Conservation (phyloP, 2,329 filamentous ascomycete species). For the Byssoonygena ceratinophila region DNA sequence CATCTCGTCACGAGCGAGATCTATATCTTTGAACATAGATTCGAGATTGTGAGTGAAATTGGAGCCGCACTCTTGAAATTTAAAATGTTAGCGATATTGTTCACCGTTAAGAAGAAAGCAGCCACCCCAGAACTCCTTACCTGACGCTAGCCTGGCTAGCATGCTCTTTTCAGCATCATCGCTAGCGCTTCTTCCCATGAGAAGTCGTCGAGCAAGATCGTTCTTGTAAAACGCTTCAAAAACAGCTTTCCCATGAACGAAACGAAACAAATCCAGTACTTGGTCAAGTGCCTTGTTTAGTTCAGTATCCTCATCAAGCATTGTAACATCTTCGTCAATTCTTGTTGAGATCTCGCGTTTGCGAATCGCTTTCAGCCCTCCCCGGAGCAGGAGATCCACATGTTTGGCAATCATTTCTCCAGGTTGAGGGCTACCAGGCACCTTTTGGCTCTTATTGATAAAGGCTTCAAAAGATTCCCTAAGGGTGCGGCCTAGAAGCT, state of each 20-base stretch:
- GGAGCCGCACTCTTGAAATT: constrained; percentile 65
- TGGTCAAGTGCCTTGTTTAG: constrained; percentile 87
- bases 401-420: constrained; percentile 99
- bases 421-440: constrained; percentile 79
- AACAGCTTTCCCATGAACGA: constrained; percentile 92
- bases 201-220: constrained; percentile 74
- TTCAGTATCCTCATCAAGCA: constrained; percentile 80
- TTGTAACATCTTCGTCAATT: constrained; percentile 46
- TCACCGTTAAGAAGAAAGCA: constrained; percentile 1
- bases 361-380: constrained; percentile 74
- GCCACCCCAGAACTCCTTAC: constrained; percentile 26
- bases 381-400: constrained; percentile 76
- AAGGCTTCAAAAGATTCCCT: constrained; percentile 79
- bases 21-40: constrained; percentile 98
- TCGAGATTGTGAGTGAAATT: constrained; percentile 95
- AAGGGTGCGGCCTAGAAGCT: constrained; percentile 65
- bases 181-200: constrained; percentile 87
- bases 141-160: constrained; percentile 75
- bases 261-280: constrained; percentile 86
- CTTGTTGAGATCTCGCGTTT: constrained; percentile 50
- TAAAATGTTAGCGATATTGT: constrained; percentile 11
- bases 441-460: constrained; percentile 77
- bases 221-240: constrained; percentile 99
- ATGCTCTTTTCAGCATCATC: constrained; percentile 94
- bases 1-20: constrained; percentile 88